Conservation (phyloP, 192 early-diverging fungal species). For the Podila epicladia region DNA sequence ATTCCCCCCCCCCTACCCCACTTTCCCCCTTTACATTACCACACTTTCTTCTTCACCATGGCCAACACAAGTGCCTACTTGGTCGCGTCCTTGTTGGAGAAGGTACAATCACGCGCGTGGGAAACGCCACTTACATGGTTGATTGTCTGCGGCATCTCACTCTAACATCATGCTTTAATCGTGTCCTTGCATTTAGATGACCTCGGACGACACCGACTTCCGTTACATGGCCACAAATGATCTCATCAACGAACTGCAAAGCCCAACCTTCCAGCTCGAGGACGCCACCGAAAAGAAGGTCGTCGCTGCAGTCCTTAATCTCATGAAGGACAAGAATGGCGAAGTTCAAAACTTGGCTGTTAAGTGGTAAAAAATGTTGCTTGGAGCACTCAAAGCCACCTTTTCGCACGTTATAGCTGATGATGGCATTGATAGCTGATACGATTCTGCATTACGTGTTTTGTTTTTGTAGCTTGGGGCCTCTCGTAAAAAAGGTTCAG, state of each 20-base stretch:
- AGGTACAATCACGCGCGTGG: constrained; percentile 54
- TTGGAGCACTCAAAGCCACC: not conserved
- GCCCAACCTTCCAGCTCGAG: constrained; percentile 65
- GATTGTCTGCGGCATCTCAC: not conserved
- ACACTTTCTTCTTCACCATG: constrained; percentile 19
- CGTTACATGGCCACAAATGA: constrained; percentile 90
- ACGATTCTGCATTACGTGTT: not conserved
- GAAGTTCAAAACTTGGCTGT: constrained; percentile 88
- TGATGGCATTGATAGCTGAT: not conserved
- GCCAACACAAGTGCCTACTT: constrained; percentile 67
- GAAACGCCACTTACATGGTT: not conserved
- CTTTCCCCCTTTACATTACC: not conserved
- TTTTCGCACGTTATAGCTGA: not conserved
- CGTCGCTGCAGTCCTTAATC: constrained; percentile 56
- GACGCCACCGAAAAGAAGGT: constrained; percentile 73
- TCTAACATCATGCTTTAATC: not conserved
- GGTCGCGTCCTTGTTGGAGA: constrained; percentile 75
- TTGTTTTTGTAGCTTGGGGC: constrained; percentile 65
- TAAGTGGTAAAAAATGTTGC: constrained; percentile 57
- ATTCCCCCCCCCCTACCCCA: not conserved
- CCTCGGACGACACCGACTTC: constrained; percentile 78
- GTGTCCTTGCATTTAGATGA: constrained; percentile 56
- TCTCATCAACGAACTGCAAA: constrained; percentile 76
- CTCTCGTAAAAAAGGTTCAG: constrained; percentile 79
- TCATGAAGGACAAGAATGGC: constrained; percentile 83